These are phyloP conservation scores for Medicago truncatula DNA, from an alignment of 306 rosid genomes.

Conservation along the genomic window DNA sequence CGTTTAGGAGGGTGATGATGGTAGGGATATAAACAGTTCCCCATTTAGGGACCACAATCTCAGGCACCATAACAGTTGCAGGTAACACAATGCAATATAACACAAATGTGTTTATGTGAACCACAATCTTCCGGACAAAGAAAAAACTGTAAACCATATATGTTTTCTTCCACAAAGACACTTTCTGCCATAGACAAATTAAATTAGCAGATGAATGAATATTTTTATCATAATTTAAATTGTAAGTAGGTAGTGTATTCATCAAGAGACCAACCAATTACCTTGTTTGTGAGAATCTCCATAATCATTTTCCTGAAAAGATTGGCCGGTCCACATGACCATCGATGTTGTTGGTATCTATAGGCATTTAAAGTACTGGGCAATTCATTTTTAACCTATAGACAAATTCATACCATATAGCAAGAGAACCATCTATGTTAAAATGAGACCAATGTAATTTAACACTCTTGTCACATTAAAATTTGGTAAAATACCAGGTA, in stretches of 20 bases:
- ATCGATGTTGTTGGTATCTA: constrained; percentile 85
- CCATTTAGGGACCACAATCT: constrained; percentile 80
- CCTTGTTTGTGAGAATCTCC: constrained; percentile 81
- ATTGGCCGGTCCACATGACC: constrained; percentile 98
- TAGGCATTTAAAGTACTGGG: constrained; percentile 94
- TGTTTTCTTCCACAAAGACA: constrained; percentile 72
- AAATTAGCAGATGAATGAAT: background rate
- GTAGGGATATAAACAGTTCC: constrained; percentile 81
- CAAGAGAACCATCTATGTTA: background rate
- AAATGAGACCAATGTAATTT: background rate
- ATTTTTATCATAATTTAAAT: background rate
- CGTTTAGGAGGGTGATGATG: constrained; percentile 73
- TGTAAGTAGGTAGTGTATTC: background rate
- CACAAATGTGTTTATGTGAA: constrained; percentile 76
- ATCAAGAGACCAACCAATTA: constrained; percentile 12
- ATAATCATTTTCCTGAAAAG: constrained; percentile 75
- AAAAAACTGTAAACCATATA: constrained; percentile 85
- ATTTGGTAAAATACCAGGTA: background rate
- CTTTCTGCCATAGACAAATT: constrained; percentile 62
- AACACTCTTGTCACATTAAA: background rate
- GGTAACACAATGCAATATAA: constrained; percentile 82
- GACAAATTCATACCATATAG: no score
- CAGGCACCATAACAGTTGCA: constrained; percentile 81
- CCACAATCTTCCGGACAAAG: constrained; percentile 79
- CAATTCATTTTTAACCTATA: constrained; percentile 80